Evolutionary conservation across 192 early-diverging fungal genomes (phyloP).

Genomic region (Linnemannia zychae): DNA sequence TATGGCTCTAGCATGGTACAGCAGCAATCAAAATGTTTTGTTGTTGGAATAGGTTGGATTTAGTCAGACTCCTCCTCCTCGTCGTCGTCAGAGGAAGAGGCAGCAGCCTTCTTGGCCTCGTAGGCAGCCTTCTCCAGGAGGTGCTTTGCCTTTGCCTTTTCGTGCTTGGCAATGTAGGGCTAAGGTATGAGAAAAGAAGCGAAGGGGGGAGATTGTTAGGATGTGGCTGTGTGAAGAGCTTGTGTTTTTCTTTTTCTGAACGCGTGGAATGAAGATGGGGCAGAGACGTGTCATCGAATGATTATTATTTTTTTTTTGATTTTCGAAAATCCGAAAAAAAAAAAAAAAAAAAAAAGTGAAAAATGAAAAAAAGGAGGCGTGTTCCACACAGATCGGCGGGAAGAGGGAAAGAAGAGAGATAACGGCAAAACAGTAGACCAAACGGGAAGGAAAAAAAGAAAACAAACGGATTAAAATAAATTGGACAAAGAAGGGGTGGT

Average conservation of each 20-base stretch:
- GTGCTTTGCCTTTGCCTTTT: constrained; percentile 59
- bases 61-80: constrained; percentile 55
- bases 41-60: neutral
- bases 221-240: neutral
- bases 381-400: neutral
- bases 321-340: constrained; percentile 1
- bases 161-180: constrained; percentile 54
- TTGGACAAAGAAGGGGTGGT: neutral
- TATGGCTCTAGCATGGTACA: neutral
- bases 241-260: neutral
- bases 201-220: neutral
- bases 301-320: neutral
- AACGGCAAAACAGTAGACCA: neutral
- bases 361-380: neutral
- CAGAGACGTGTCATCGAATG: constrained; percentile 10
- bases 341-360: neutral
- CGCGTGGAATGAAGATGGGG: neutral
- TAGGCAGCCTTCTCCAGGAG: constrained; percentile 70
- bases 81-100: constrained; percentile 33
- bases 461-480: neutral
- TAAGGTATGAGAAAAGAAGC: constrained; percentile 6
- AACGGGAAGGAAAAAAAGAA: neutral
- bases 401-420: neutral
- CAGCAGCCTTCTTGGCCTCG: constrained; percentile 58
- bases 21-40: neutral